A percentile compares a stretch with the other conserved stretches of the same genome.
Evolutionary conservation across 495 filamentous ascomycete species (phyloP).

Genomic region (Aspergillus indologenus): DNA sequence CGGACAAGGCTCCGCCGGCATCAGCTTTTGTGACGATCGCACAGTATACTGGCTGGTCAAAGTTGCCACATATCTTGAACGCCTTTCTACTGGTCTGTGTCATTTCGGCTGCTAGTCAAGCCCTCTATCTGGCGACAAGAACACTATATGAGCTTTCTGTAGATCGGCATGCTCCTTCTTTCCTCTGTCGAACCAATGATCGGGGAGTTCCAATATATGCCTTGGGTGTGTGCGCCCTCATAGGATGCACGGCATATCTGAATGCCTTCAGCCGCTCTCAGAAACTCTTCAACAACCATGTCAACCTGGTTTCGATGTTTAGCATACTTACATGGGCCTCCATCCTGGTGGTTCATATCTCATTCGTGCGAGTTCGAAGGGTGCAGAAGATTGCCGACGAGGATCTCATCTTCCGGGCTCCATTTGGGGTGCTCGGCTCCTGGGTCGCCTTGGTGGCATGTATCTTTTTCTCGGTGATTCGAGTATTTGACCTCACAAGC

Average conservation of each 20-base stretch:
- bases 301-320: slow-evolving; percentile 75
- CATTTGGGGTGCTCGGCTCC: slow-evolving; percentile 65
- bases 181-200: slow-evolving; percentile 63
- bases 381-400: slow-evolving; percentile 64
- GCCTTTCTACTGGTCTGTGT: slow-evolving; percentile 71
- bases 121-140: slow-evolving; percentile 62
- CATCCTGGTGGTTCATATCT: slow-evolving; percentile 74
- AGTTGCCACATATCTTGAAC: slow-evolving; percentile 56
- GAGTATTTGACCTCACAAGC: slow-evolving; percentile 67
- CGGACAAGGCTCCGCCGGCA: slow-evolving; percentile 36
- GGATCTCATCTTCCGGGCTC: slow-evolving; percentile 66
- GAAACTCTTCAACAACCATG: slow-evolving; percentile 71
- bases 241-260: slow-evolving; percentile 69
- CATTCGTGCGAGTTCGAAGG: slow-evolving; percentile 65
- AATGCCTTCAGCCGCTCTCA: slow-evolving; percentile 61
- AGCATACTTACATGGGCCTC: slow-evolving; percentile 68
- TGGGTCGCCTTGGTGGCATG: slow-evolving; percentile 63
- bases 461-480: slow-evolving; percentile 65
- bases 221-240: slow-evolving; percentile 53
- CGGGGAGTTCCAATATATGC: slow-evolving; percentile 72
- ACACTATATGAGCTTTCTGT: slow-evolving; percentile 72
- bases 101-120: slow-evolving; percentile 67
- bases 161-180: slow-evolving; percentile 64
- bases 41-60: slow-evolving; percentile 44
- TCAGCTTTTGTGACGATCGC: slow-evolving; percentile 63